Evolutionary conservation across 208 protist genomes (phyloP), one percentile per base, ranked within the genome.

Genomic region (Trypanosoma lewisi): DNA sequence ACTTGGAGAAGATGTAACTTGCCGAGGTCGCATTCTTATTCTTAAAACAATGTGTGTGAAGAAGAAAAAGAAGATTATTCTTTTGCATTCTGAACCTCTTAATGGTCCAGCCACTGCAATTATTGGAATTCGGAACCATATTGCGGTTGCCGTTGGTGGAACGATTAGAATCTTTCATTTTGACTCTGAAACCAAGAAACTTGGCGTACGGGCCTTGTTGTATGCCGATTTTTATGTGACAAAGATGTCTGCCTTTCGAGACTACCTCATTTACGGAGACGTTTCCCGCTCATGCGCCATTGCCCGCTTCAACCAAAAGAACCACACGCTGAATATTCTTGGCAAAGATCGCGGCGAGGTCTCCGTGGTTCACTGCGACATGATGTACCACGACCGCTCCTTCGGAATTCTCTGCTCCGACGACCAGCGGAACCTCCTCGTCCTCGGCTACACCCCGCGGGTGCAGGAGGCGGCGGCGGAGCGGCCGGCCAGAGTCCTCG

Each of bases 221-320:
- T 94, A 93, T 59, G 83, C 87, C 4, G 86, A 80, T n/a, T 73
- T 80, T 25, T 96, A 93, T 63, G 83, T 93, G 2, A 93, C 90
- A 45, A 56, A 52, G 33, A 60, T 96, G 60, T 80, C 80, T 0
- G 72, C 77, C 19, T 77, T 96, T 14, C 78, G 80, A 4, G 77
- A 93, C 16, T 94, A 91, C 63, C 71, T 96, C 28, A 66, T 94
- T 33, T 80, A 90, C 52, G 90, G 87, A 28, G 90, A 94, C 59
- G 59, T 96, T 11, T 85, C 80, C 44, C 61, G 80, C 30, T 91
- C 85, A 28, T 77, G 77, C 50, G 64, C 81, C 6, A 63, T 96
- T 50, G 79, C 83, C 8, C 82, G 87, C 17, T 94, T 92, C 70
- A 91, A 78, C 51, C 79, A 77, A 28, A 70, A 69, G 30, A 87